phyloP scores from a whole-genome alignment of 2,329 filamentous ascomycete species.

The Colletotrichum noveboracense region DNA sequence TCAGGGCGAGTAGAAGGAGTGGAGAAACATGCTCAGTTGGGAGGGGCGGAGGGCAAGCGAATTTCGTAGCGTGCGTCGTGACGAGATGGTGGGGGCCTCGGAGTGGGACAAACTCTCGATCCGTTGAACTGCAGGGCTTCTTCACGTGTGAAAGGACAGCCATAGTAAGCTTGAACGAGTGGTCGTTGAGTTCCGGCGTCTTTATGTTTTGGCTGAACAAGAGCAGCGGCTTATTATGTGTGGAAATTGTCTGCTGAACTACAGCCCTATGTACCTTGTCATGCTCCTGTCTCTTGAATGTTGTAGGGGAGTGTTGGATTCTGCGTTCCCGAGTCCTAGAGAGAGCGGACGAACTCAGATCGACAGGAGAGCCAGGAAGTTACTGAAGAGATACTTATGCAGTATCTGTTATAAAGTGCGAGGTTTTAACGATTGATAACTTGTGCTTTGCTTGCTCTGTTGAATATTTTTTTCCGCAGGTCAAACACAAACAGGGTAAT shows the following conservation, averaged over 20 bases:
- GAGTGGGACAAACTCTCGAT: not conserved
- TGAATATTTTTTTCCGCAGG: not conserved
- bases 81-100: not conserved
- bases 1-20: not conserved
- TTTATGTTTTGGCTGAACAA: not conserved
- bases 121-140: not conserved
- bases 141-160: not conserved
- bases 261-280: not conserved
- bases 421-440: rapidly evolving
- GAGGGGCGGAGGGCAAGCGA: not conserved
- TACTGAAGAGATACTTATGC: not conserved
- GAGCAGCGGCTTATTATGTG: not conserved
- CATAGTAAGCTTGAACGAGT: not conserved
- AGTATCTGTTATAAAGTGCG: not conserved
- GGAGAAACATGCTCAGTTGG: not conserved
- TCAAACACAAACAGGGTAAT: too few relatives aligned
- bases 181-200: not conserved
- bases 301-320: too few relatives aligned
- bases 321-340: not conserved
- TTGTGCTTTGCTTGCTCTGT: not conserved
- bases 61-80: not conserved
- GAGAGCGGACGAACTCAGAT: not conserved
- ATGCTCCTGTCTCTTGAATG: not conserved
- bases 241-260: not conserved
- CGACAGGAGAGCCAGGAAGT: not conserved